Conservation (phyloP, 169 alveolate species). For the Perkinsus chesapeaki region DNA sequence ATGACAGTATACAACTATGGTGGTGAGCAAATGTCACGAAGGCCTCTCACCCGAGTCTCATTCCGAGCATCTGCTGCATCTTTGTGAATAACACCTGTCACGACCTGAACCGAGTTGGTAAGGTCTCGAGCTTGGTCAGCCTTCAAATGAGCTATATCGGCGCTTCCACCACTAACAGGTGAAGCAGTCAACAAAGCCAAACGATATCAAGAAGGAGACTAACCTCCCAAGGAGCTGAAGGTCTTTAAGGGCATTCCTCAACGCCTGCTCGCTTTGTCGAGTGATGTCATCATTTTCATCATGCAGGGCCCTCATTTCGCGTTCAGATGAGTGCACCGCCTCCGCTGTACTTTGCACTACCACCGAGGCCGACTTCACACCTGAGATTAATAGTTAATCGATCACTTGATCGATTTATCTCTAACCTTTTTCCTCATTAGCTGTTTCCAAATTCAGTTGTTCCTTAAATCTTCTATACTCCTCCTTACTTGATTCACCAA, state of each 20-base stretch:
- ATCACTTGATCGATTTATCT: too few species aligned
- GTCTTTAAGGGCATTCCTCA: not conserved
- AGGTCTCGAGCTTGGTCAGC: not conserved
- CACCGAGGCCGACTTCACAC: not conserved
- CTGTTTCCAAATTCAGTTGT: not conserved
- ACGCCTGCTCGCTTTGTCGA: not conserved
- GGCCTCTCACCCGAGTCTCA: not conserved
- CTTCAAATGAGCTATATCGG: not conserved
- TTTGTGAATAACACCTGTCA: not conserved
- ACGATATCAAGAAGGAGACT: not conserved
- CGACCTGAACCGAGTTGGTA: not conserved
- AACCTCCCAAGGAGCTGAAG: not conserved
- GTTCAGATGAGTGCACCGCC: not conserved
- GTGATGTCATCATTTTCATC: not conserved
- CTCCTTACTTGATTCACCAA: not conserved
- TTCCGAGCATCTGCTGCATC: not conserved
- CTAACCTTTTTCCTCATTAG: not conserved
- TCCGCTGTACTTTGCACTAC: not conserved
- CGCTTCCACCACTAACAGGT: not conserved
- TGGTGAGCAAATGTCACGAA: not conserved
- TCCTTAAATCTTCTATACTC: not conserved
- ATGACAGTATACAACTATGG: too few species aligned
- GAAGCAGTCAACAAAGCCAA: not conserved
- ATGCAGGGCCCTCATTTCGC: not conserved
- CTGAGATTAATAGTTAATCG: too few species aligned